Evolutionary conservation across 371 early-diverging fungal species (phyloP).

Genomic region (Blakeslea trispora): DNA sequence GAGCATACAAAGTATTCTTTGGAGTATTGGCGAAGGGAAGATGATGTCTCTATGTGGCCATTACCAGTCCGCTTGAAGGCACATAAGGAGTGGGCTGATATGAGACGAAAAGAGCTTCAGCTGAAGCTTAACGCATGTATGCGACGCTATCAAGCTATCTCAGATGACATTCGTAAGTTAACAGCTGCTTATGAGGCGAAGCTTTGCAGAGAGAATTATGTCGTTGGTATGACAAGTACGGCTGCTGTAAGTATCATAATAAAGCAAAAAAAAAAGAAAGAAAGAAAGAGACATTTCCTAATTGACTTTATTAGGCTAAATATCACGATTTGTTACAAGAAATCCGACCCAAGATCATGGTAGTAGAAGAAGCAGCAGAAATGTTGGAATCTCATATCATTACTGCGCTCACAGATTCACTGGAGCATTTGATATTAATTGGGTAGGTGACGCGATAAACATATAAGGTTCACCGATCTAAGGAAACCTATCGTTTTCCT

Average conservation of each 20-base stretch:
- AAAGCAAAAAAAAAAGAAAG: not conserved
- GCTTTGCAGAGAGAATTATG: slow-evolving; percentile 49
- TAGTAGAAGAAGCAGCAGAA: slow-evolving; percentile 78
- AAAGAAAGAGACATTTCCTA: not conserved
- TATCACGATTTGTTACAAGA: slow-evolving; percentile 58
- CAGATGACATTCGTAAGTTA: slow-evolving; percentile 44
- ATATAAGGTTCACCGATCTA: not conserved
- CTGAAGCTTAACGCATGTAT: slow-evolving; percentile 34
- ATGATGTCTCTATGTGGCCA: slow-evolving; percentile 60
- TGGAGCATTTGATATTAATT: slow-evolving; percentile 69
- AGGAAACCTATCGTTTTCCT: too few species aligned
- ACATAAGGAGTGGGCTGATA: slow-evolving; percentile 58
- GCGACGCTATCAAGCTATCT: slow-evolving; percentile 37
- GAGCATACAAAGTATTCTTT: slow-evolving; percentile 23
- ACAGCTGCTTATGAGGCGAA: slow-evolving; percentile 42
- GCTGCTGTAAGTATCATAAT: slow-evolving; percentile 58
- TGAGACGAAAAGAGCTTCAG: slow-evolving; percentile 33
- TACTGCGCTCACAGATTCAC: slow-evolving; percentile 54
- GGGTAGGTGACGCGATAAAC: slow-evolving; percentile 41
- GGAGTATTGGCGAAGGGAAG: slow-evolving; percentile 45
- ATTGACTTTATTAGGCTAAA: slow-evolving; percentile 48
- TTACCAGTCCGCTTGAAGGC: slow-evolving; percentile 52
- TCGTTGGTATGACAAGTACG: slow-evolving; percentile 74
- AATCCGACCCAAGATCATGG: slow-evolving; percentile 56
- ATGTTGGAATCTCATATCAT: slow-evolving; percentile 73